These are phyloP conservation scores for Alternaria longipes DNA, from an alignment of 2,329 filamentous ascomycete genomes.

Conservation along the genomic window DNA sequence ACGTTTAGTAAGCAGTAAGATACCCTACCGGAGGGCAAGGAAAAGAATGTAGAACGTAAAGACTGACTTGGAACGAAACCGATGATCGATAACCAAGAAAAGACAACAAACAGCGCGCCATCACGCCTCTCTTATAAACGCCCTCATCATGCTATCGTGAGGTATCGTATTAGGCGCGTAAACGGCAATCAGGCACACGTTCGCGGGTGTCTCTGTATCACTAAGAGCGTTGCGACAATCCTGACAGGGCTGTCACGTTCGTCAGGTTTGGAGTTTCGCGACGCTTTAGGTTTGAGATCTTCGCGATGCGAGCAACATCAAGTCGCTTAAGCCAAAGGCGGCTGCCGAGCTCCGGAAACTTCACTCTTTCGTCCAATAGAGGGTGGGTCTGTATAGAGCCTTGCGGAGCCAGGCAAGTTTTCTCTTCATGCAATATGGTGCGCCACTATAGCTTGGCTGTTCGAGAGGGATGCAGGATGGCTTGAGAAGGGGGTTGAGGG, in stretches of 20 bases:
- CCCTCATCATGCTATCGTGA: neutral
- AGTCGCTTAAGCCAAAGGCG: constrained; percentile 4
- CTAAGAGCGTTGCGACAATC: constrained; percentile 1
- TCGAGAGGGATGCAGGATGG: constrained; percentile 1
- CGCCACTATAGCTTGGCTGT: constrained; percentile 10
- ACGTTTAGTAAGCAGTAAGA: constrained; percentile 5
- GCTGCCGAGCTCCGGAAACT: constrained; percentile 10
- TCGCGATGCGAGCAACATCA: constrained; percentile 1
- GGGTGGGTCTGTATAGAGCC: neutral
- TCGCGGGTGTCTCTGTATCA: constrained; percentile 16
- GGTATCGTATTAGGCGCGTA: constrained; percentile 14
- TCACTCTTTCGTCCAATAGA: constrained; percentile 3
- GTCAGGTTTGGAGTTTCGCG: constrained; percentile 12
- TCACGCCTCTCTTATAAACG: constrained; percentile 11
- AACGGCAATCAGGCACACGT: constrained; percentile 21
- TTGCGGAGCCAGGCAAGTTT: constrained; percentile 7
- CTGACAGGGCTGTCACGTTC: constrained; percentile 24
- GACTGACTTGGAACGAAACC: constrained; percentile 7
- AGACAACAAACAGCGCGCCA: constrained; percentile 4
- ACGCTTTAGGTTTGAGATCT: constrained; percentile 22
- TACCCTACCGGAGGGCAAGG: constrained; percentile 20
- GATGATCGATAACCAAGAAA: constrained; percentile 10
- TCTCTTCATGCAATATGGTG: constrained; percentile 8
- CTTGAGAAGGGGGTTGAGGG: neutral
- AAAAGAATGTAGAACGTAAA: constrained; percentile 10